Base-by-base conservation (phyloP, 1,284 basidiomycete genomes). In the Ustilago vetiveriae region DNA sequence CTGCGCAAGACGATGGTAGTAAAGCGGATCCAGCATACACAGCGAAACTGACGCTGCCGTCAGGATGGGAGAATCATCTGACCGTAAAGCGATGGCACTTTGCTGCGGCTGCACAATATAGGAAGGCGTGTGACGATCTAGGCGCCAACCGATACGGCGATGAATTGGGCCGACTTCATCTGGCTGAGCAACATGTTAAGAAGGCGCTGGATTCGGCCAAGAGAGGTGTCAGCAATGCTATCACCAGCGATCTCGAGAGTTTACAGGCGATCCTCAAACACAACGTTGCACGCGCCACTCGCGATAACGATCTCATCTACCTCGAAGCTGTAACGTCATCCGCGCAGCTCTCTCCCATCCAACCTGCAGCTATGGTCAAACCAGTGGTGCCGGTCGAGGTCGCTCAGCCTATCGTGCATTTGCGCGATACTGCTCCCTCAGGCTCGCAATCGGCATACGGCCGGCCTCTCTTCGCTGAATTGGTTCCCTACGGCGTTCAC, bases 241-340 rank as follows among this genome's bases (percentile, higher is more conserved):
- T 78, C 47, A 55, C 37, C 8, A 66, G 49, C 10, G 65, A 68
- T 27, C 36, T 69, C 16, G 88, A 91, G 76, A 88, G 85, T 19
- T 85, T 96, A 17, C 87, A 90, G 75, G 89, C 86, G 40, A 88
- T 88, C 32, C 82, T 92, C 29, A 76, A 82, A 22, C 73, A 83
- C 3, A 83, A 84, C 21, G 75, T 85, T 19, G 83, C 85, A 3
- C 87, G 92, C 14, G 92, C 94, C 0, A 81, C 78, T 62, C 88
- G 92, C 24, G 96, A 98, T 82, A 99, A 99, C 78, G 92, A 97
- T 81, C 85, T 98, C 6, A 96, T 99, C 47, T 99, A 98, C 83
- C 91, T 97, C 71, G 87, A 92, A 55, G 89, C 92, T 40, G 86
- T 96, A 0, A 94, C 93, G 0, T 84, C 92, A 0, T 78, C 87